Evolutionary conservation across 108 stramenopile species (phyloP), one percentile per base, ranked within the genome.

Genomic region (Nitzschia sp.): DNA sequence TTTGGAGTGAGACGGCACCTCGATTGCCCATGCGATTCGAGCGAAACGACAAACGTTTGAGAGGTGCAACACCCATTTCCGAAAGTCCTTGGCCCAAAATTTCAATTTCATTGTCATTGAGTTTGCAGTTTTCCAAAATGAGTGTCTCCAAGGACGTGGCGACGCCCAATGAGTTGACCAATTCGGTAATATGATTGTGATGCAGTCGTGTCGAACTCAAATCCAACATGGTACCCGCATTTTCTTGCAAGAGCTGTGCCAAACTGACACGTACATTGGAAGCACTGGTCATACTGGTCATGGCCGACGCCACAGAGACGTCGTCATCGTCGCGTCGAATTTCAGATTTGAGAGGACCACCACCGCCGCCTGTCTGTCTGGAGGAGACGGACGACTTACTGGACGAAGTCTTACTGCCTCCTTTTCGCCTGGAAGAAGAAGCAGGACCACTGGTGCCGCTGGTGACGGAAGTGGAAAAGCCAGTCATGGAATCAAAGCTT

Each of bases 1-100:
- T 21, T 13, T 56, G 45, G 13, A 81, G 53, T 5, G 67, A 53
- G 13, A 70, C 63, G 1, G 61, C 67, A 2, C 77, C 80, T 16
- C 71, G 76, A 59, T 81, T 73, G 2, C 77, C 77, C 52, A 81
- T 73, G n/a, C 53, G 52, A 45, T 78, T 78, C 52, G 71, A 66
- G 22, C 68, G 72, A 21, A 79, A 52, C 5, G 71, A 79, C 2
- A 79, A 23, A 6, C 70, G 62, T 17, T 56, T 25, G 22, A 69
- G 22, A 1, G 67, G 60, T 1, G 69, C 60, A 8, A 53, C 50
- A 3, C 28, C 50, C n/a, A 19, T 19, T 36, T 53, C 52, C 33
- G 61, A 26, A 26, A 78, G 32, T 52, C 72, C 78, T 17, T 60
- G 69, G 4, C 63, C 78, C 9, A 79, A n/a, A 30, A 69, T 50